Base-by-base conservation (phyloP, 139 green algal genomes). In the Eudorina sp. region DNA sequence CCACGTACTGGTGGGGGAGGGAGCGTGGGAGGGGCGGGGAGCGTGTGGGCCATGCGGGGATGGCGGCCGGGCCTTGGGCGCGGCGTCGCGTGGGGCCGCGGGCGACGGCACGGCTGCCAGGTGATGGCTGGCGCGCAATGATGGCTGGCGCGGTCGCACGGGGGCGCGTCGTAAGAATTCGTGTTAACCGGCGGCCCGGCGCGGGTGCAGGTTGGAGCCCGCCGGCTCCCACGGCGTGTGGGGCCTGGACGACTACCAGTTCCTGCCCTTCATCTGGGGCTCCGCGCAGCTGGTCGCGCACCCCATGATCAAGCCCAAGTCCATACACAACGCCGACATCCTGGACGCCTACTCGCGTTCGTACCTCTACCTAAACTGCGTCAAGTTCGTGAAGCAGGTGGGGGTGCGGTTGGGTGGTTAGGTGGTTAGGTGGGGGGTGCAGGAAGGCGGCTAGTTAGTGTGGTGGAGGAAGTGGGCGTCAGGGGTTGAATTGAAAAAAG, bases 211-310 rank as follows among this genome's bases (percentile, higher is more conserved):
- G 94, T 87, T 99, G 70, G 98, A 99, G 92, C 98, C 98, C 3
- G 98, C 98, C 3, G 98, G 98, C 1, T 97, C 94, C 19, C 97
- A 99, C 89, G 98, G 98, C 34, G 97, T 99, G 66, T 99, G 98
- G 98, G 98, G 98, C 3, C 92, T 99, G 83, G 98, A 99, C 86
- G 98, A 99, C 92, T 99, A 99, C 94, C 96, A 99, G 66, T 99
- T 99, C 90, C 92, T 99, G 78, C 97, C 98, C 23, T 99, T 99
- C 90, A 55, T 99, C 0, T 99, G 96, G 93, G 97, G 97, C 23
- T 92, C 94, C 0, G 82, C 90, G 19, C 96, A 99, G 94, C 93
- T 99, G 58, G 53, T 95, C 0, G 93, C 85, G 31, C 96, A 99
- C 90, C 91, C 94, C 48, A 86, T 94, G 77, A 93, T 99, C 36